Evolutionary conservation across 805 yeast genomes (phyloP).

Genomic region (Kazachstania bromeliacearum): DNA sequence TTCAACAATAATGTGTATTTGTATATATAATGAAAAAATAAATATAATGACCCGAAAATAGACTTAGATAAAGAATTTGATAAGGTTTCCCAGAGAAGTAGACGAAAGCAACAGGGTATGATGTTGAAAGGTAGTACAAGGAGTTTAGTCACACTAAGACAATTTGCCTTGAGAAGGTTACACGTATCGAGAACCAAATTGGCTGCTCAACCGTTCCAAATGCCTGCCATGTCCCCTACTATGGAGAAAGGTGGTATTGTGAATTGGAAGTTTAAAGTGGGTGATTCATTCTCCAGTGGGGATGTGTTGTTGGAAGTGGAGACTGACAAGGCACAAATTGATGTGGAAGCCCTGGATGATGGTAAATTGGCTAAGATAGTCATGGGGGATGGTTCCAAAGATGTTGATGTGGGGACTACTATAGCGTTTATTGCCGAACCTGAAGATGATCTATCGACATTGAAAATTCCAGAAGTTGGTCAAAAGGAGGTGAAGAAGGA

Average conservation of each 20-base stretch:
- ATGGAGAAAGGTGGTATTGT: slow-evolving; percentile 94
- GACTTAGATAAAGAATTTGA: no score
- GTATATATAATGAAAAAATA: no score
- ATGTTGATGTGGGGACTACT: slow-evolving; percentile 75
- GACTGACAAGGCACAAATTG: slow-evolving; percentile 76
- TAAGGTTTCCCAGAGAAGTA: no score
- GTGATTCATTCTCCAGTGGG: slow-evolving; percentile 68
- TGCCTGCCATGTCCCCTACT: slow-evolving; percentile 99
- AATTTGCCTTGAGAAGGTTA: not conserved
- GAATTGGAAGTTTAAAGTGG: slow-evolving; percentile 76
- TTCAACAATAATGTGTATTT: no score
- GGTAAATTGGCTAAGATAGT: slow-evolving; percentile 77
- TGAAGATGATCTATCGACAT: slow-evolving; percentile 64
- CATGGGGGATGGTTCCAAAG: slow-evolving; percentile 61
- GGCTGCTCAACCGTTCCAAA: slow-evolving; percentile 44
- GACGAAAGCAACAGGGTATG: no score
- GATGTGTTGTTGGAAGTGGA: slow-evolving; percentile 78
- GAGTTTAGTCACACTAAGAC: no score
- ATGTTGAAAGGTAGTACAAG: no score
- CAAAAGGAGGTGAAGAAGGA: slow-evolving; percentile 13
- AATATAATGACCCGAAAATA: no score
- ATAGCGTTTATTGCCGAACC: slow-evolving; percentile 86
- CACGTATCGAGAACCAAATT: not conserved
- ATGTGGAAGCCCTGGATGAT: slow-evolving; percentile 85
- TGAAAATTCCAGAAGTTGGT: slow-evolving; percentile 43